phyloP scores from a whole-genome alignment of 108 stramenopile genomes.

The Ochromonas danica region DNA sequence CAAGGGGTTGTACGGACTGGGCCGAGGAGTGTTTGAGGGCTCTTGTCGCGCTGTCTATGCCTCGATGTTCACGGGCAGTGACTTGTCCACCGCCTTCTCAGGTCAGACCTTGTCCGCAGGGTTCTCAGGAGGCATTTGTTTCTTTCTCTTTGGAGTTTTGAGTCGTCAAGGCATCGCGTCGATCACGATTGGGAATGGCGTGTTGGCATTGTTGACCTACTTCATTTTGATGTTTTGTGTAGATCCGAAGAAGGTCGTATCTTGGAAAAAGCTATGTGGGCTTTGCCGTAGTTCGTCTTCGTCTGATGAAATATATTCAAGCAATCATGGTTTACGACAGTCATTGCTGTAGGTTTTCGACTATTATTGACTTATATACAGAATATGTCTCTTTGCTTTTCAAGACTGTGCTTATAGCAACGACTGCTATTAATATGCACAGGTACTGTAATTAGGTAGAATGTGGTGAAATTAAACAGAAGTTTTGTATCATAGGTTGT shows the following conservation, averaged over 20 bases:
- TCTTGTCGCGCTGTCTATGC: slow-evolving; percentile 22
- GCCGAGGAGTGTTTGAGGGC: slow-evolving; percentile 18
- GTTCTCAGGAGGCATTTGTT: slow-evolving; percentile 20
- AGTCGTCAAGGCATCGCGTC: background rate
- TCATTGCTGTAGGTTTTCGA: too few species aligned
- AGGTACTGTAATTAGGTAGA: too few species aligned
- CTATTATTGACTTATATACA: too few species aligned
- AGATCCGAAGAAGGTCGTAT: background rate
- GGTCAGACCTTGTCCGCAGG: background rate
- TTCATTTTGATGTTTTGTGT: background rate
- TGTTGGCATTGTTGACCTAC: background rate
- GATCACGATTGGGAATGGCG: background rate
- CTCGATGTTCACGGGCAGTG: background rate
- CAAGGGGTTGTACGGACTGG: slow-evolving; percentile 10
- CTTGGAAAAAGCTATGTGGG: slow-evolving; percentile 7
- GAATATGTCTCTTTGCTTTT: too few species aligned
- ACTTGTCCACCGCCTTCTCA: slow-evolving; percentile 3
- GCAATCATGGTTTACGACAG: too few species aligned
- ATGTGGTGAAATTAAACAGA: too few species aligned
- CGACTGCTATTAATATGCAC: too few species aligned
- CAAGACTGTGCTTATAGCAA: too few species aligned
- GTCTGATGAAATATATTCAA: too few species aligned
- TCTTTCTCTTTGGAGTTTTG: slow-evolving; percentile 4
- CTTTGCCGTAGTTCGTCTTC: too few species aligned
- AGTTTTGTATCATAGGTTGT: too few species aligned